phyloP scores from a whole-genome alignment of 148 eudicot genomes.

The Vaccinium vitisidaea region DNA sequence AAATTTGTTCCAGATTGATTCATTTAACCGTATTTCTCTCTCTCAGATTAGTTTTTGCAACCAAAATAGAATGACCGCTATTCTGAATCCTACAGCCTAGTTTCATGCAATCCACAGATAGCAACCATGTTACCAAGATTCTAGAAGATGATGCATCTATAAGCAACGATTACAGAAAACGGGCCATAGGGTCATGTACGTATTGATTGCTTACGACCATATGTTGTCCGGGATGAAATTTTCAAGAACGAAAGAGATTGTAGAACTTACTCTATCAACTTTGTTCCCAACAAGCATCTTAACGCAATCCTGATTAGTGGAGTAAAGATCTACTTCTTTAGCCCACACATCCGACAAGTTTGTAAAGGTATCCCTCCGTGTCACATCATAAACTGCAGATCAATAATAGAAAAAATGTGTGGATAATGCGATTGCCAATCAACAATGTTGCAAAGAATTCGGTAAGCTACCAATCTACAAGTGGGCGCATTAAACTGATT shows the following conservation, averaged over 20 bases:
- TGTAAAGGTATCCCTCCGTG: constrained; percentile 86
- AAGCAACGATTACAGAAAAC: neutral
- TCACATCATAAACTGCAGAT: constrained; percentile 82
- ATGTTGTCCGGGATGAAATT: neutral
- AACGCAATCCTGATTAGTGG: constrained; percentile 80
- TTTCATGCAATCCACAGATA: neutral
- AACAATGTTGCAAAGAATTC: neutral
- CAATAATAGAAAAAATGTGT: constrained; percentile 3
- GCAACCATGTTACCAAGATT: neutral
- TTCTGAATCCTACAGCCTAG: neutral
- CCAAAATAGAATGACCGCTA: neutral
- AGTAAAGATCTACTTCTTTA: constrained; percentile 83
- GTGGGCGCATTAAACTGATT: neutral
- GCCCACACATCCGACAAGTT: constrained; percentile 96
- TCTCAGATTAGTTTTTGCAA: neutral
- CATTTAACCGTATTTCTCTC: neutral
- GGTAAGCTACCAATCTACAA: neutral
- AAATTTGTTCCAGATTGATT: neutral
- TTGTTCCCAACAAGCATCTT: constrained; percentile 99
- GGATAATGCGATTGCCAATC: neutral
- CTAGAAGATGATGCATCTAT: neutral
- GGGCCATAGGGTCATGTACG: neutral
- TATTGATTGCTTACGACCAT: neutral
- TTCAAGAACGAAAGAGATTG: constrained; percentile 16
- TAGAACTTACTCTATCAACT: constrained; percentile 76